Conservation (phyloP, 805 yeast species). For the Helenozyma rhizophorensis region DNA sequence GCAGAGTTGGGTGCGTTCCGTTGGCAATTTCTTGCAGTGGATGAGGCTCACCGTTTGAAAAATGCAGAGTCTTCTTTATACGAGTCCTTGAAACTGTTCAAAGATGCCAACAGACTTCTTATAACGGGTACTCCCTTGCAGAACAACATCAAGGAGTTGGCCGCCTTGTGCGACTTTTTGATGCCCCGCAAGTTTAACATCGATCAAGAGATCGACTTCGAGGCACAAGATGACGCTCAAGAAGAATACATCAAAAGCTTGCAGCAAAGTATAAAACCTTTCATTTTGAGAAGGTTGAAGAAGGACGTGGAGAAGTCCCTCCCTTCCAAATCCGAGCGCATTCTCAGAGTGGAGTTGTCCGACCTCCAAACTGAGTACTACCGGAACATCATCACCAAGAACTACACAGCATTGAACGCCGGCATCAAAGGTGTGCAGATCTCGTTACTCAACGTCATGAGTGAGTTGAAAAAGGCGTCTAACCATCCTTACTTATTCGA, state of each 20-base stretch:
- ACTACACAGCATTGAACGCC: constrained; percentile 85
- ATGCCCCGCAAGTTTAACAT: constrained; percentile 93
- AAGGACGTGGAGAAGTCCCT: constrained; percentile 96
- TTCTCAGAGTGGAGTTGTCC: constrained; percentile 88
- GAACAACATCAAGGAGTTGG: constrained; percentile 90
- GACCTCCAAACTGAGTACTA: constrained; percentile 95
- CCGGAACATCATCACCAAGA: constrained; percentile 86
- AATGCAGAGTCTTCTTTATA: constrained; percentile 91
- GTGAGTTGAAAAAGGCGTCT: constrained; percentile 93
- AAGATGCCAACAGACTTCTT: constrained; percentile 75
- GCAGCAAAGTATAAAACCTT: constrained; percentile 84
- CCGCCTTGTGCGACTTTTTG: constrained; percentile 88
- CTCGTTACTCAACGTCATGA: constrained; percentile 86
- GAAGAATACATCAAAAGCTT: constrained; percentile 84
- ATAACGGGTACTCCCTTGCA: constrained; percentile 99
- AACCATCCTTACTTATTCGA: constrained; percentile 96
- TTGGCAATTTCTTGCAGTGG: constrained; percentile 98
- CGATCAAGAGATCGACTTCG: constrained; percentile 94
- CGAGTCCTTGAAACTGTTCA: constrained; percentile 79
- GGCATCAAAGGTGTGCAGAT: constrained; percentile 74
- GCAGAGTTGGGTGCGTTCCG: constrained; percentile 71
- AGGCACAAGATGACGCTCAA: constrained; percentile 79
- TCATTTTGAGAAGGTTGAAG: constrained; percentile 85
- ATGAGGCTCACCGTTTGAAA: constrained; percentile 95
- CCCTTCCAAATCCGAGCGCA: constrained; percentile 94